phyloP scores from a whole-genome alignment of 169 alveolate species.

The Plasmodium cynomolgi region DNA sequence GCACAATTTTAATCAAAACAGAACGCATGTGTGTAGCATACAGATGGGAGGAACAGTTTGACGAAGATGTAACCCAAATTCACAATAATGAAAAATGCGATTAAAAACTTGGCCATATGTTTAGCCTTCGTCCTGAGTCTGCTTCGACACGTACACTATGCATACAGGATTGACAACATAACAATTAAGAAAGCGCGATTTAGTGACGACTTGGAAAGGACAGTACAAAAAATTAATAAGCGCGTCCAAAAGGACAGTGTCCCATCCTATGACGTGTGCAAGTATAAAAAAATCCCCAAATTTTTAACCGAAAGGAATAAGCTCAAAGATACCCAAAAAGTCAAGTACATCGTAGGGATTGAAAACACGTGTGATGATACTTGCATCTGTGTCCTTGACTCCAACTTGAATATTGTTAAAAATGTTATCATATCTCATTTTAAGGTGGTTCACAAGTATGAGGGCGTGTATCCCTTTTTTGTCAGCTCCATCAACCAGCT shows the following conservation, averaged over 20 bases:
- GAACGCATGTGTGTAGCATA: neutral
- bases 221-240: slow-evolving; percentile 59
- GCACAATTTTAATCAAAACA: neutral
- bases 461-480: slow-evolving; percentile 69
- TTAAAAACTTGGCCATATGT: slow-evolving; percentile 2
- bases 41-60: slow-evolving; percentile 2
- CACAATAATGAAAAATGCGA: slow-evolving; percentile 57
- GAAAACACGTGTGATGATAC: slow-evolving; percentile 76
- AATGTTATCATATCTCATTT: slow-evolving; percentile 56
- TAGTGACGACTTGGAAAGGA: slow-evolving; percentile 37
- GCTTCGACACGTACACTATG: neutral
- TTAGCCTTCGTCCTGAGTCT: neutral
- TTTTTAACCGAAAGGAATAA: slow-evolving; percentile 40
- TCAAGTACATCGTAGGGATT: slow-evolving; percentile 57
- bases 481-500: slow-evolving; percentile 53
- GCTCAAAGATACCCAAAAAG: slow-evolving; percentile 15
- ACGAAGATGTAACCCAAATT: neutral
- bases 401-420: slow-evolving; percentile 39
- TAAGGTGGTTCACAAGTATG: slow-evolving; percentile 66
- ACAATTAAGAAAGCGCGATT: slow-evolving; percentile 18
- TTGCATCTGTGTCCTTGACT: slow-evolving; percentile 55
- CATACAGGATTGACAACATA: slow-evolving; percentile 57
- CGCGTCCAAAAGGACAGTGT: slow-evolving; percentile 1
- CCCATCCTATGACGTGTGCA: slow-evolving; percentile 28
- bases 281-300: slow-evolving; percentile 57